Evolutionary conservation across 768 basidiomycete species (phyloP).

Genomic region (Tylopilus plumbeoviolaceoides): DNA sequence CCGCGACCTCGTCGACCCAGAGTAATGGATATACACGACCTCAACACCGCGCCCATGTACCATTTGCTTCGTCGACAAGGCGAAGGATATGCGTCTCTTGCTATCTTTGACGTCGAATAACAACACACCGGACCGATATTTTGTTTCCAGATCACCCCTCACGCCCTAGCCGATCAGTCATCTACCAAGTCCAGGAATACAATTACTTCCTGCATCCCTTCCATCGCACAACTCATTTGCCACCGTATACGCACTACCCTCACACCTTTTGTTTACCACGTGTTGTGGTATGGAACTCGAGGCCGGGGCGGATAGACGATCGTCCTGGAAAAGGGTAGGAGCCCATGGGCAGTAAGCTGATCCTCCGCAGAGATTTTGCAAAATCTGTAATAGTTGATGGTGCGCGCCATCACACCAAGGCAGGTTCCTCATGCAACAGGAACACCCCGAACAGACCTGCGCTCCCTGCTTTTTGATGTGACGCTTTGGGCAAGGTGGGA

Average conservation of each 20-base stretch:
- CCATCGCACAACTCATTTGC: background rate
- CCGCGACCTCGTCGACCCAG: background rate
- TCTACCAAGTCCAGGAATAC: background rate
- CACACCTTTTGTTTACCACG: background rate
- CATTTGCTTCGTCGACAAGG: background rate
- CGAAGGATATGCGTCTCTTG: background rate
- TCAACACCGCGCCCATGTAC: background rate
- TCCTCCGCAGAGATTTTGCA: constrained; percentile 2
- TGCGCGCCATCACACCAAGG: background rate
- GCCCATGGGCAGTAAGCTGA: constrained; percentile 5
- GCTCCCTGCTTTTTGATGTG: background rate
- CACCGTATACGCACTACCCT: background rate
- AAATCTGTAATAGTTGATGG: background rate
- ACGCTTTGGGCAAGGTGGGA: background rate
- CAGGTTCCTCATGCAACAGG: background rate
- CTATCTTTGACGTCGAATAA: background rate
- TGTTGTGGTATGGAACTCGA: background rate
- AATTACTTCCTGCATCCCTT: background rate
- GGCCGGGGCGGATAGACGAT: background rate
- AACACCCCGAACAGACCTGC: background rate
- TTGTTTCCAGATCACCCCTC: background rate
- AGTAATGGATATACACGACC: background rate
- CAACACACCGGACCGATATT: background rate
- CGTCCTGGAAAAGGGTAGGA: background rate
- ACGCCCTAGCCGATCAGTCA: background rate